Conservation (phyloP, 2,329 filamentous ascomycete genomes). For the Fusarium pininemorale region DNA sequence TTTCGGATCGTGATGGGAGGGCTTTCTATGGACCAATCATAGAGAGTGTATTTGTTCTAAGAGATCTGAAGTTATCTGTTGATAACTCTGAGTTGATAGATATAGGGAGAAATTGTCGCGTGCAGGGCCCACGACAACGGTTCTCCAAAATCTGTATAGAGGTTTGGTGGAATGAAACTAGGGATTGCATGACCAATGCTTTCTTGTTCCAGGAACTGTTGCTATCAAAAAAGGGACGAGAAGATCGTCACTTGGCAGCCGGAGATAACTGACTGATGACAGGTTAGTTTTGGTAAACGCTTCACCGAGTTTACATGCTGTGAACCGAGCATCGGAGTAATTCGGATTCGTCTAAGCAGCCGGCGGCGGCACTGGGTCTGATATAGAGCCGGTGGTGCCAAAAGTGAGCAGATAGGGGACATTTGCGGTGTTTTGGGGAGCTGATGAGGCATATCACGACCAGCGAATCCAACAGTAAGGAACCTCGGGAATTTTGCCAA, state of each 20-base stretch:
- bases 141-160: background rate
- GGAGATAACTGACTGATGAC: conserved; percentile 37
- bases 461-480: conserved; percentile 12
- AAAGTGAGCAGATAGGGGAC: conserved; percentile 37
- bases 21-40: conserved; percentile 34
- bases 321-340: conserved; percentile 30
- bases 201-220: conserved; percentile 16
- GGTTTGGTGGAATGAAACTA: background rate
- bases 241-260: conserved; percentile 24
- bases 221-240: conserved; percentile 19
- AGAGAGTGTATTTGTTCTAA: conserved; percentile 26
- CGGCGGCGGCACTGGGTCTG: conserved; percentile 4
- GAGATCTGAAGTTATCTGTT: conserved; percentile 20
- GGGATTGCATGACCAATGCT: conserved; percentile 26
- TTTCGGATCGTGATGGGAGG: conserved; percentile 21
- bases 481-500: conserved; percentile 24
- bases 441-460: conserved; percentile 12
- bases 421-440: conserved; percentile 24
- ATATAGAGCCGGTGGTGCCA: conserved; percentile 20
- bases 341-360: conserved; percentile 15
- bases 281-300: conserved; percentile 12
- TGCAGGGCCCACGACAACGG: conserved; percentile 1
- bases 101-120: conserved; percentile 8
- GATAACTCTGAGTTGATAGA: conserved; percentile 21
- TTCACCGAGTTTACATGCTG: conserved; percentile 1